Percentiles rank a stretch among this genome's conserved stretches.
Evolutionary conservation across 2,329 filamentous ascomycete species (phyloP).

Genomic region (Tolypocladium ophioglossoides): DNA sequence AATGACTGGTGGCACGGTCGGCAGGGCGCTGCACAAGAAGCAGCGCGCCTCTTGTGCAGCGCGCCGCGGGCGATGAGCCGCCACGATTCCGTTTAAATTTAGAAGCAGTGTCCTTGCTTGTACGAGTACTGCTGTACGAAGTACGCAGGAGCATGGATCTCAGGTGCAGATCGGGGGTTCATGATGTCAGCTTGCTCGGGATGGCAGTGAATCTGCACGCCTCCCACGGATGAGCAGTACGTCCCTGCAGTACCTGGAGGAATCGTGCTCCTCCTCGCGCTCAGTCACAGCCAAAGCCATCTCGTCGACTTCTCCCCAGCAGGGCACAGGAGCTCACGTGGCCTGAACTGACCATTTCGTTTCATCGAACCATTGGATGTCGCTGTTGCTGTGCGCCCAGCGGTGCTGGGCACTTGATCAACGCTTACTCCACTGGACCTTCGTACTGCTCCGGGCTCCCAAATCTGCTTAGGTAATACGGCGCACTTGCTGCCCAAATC

Average conservation of each 20-base stretch:
- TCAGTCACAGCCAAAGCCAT: too few species aligned
- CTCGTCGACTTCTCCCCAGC: too few species aligned
- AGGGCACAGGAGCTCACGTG: neutral
- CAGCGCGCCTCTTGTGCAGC: too few species aligned
- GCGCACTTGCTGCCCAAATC: neutral
- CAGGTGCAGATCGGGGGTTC: neutral
- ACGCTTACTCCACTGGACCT: too few species aligned
- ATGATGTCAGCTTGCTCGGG: neutral
- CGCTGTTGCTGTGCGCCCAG: too few species aligned
- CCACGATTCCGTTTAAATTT: neutral
- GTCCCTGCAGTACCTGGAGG: too few species aligned
- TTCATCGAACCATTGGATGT: neutral
- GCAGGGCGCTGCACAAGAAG: neutral
- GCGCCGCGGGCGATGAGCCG: neutral
- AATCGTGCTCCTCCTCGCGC: neutral
- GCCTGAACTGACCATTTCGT: neutral
- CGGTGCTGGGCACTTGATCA: too few species aligned
- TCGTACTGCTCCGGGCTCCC: too few species aligned
- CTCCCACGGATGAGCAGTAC: neutral
- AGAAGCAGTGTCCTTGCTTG: neutral
- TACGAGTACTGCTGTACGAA: neutral
- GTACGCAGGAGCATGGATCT: neutral
- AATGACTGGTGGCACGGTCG: neutral
- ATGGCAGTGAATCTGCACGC: neutral
- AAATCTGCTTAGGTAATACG: neutral